Conservation (phyloP, 2,329 filamentous ascomycete species). For the Scedosporium aurantiacum region DNA sequence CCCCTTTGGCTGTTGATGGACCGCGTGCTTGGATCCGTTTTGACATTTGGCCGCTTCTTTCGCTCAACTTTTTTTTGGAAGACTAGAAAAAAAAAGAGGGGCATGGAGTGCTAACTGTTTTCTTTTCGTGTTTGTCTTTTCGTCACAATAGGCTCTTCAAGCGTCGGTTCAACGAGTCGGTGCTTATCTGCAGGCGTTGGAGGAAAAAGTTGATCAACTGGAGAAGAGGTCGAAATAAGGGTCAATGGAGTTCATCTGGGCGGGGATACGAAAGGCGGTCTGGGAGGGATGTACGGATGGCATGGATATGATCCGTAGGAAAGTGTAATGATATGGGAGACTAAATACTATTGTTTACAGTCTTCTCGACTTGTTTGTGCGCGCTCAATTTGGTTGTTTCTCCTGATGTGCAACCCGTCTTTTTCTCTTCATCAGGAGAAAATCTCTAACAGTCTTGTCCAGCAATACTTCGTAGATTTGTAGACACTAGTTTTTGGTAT, state of each 20-base stretch:
- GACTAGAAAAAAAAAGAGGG: neutral
- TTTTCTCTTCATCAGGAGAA: too few relatives aligned
- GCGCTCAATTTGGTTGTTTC: too few relatives aligned
- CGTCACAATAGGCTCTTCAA: constrained; percentile 55
- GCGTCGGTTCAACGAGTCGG: constrained; percentile 69
- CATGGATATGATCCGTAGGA: neutral
- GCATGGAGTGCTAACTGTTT: constrained; percentile 3
- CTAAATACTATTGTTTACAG: neutral
- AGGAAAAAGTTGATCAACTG: constrained; percentile 59
- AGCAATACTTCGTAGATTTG: too few relatives aligned
- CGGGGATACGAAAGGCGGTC: neutral
- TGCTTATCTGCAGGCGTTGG: constrained; percentile 62
- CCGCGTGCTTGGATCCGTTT: neutral
- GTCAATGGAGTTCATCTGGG: constrained; percentile 4
- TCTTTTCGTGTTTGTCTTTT: neutral
- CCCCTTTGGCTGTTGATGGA: neutral
- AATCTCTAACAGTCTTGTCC: too few relatives aligned
- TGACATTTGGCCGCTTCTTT: neutral
- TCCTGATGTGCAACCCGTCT: too few relatives aligned
- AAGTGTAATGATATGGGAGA: neutral
- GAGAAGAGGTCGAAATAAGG: constrained; percentile 51
- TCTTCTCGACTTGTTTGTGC: neutral
- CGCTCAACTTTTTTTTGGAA: neutral
- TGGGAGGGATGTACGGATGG: neutral
- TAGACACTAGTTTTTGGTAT: too few relatives aligned